phyloP scores from a whole-genome alignment of 768 basidiomycete genomes.

The Rhizopogon vinicolor region DNA sequence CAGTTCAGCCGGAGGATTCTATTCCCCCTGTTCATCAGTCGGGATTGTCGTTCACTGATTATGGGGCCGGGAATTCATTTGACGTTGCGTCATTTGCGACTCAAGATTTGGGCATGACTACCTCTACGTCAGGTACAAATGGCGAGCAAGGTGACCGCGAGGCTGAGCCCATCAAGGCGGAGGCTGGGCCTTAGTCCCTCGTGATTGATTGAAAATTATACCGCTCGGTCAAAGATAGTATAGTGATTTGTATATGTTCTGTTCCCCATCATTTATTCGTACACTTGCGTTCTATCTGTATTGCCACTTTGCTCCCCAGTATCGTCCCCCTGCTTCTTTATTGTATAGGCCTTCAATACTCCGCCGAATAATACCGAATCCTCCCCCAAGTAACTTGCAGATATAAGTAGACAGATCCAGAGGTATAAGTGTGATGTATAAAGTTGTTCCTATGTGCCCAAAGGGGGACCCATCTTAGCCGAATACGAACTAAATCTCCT shows the following conservation, averaged over 20 bases:
- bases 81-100: constrained; percentile 66
- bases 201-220: constrained; percentile 12
- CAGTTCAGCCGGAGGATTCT: constrained; percentile 59
- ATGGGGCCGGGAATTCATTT: constrained; percentile 56
- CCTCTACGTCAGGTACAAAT: constrained; percentile 39
- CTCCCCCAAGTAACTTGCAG: constrained; percentile 10
- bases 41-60: constrained; percentile 70
- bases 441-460: constrained; percentile 10
- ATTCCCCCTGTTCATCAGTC: constrained; percentile 55
- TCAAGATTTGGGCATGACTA: constrained; percentile 60
- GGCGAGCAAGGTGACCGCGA: constrained; percentile 58
- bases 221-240: constrained; percentile 22
- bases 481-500: constrained; percentile 9
- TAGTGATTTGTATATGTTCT: constrained; percentile 24
- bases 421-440: constrained; percentile 12
- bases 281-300: constrained; percentile 35
- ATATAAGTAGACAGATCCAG: constrained; percentile 16
- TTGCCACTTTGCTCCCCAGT: constrained; percentile 28
- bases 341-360: constrained; percentile 26
- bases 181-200: constrained; percentile 36
- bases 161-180: constrained; percentile 62
- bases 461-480: background rate
- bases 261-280: constrained; percentile 31
- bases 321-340: constrained; percentile 24
- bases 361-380: constrained; percentile 26